phyloP scores from a whole-genome alignment of 1,139 yeast species.

The Arxiozyma bovina region DNA sequence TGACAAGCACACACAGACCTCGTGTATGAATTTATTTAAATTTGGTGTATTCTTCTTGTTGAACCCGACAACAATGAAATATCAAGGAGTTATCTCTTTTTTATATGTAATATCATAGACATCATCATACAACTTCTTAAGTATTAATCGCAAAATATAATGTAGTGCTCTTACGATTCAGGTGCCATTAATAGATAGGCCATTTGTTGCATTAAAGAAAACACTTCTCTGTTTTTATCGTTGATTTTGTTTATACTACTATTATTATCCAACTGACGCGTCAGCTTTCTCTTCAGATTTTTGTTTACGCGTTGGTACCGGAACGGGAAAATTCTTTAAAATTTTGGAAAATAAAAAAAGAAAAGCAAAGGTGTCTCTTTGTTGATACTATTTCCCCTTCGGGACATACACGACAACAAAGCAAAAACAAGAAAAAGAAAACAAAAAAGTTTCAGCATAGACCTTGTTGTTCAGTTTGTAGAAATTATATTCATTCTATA shows the following conservation, averaged over 20 bases:
- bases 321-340: too few species aligned
- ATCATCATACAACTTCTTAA: background rate
- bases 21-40: background rate
- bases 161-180: background rate
- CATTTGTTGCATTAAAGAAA: too few species aligned
- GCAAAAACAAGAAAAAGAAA: background rate
- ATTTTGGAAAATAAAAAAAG: too few species aligned
- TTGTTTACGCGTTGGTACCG: background rate
- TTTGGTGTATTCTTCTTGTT: background rate
- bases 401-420: slow-evolving; percentile 14
- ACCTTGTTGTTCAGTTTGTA: too few species aligned
- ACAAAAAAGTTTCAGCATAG: background rate
- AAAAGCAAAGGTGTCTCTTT: background rate
- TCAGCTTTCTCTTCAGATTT: background rate
- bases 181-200: background rate
- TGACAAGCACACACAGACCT: too few species aligned
- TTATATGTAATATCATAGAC: too few species aligned
- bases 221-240: background rate
- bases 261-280: background rate
- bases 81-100: too few species aligned
- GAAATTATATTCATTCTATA: background rate
- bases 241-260: too few species aligned
- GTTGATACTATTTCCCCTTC: slow-evolving; percentile 4
- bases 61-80: background rate
- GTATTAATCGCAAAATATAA: background rate